phyloP scores from a whole-genome alignment of 805 yeast genomes.

The Lachancea sp. region DNA sequence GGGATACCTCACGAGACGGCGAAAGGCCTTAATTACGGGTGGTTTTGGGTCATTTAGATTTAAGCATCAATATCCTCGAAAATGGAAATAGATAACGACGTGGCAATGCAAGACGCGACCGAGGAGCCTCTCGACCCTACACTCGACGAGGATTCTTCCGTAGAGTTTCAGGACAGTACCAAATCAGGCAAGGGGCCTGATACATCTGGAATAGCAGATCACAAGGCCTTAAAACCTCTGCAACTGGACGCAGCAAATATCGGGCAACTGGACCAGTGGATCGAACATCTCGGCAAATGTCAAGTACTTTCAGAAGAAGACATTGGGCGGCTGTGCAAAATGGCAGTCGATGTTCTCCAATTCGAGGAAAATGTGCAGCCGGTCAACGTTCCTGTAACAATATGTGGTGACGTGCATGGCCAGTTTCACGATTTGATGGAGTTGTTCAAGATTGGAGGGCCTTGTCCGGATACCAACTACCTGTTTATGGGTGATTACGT shows the following conservation, averaged over 20 bases:
- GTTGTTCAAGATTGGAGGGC: constrained; percentile 88
- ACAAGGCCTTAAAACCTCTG: constrained; percentile 36
- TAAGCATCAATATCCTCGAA: not conserved
- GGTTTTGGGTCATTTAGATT: not conserved
- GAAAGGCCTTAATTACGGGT: not conserved
- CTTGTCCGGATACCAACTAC: constrained; percentile 86
- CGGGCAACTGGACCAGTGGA: constrained; percentile 81
- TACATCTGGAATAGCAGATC: constrained; percentile 35
- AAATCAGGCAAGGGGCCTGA: constrained; percentile 22
- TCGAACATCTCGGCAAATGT: constrained; percentile 69
- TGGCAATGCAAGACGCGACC: constrained; percentile 77
- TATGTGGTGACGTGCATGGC: constrained; percentile 96
- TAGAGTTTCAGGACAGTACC: constrained; percentile 9
- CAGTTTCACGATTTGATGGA: constrained; percentile 94
- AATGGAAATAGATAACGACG: constrained; percentile 76
- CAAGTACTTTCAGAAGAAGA: constrained; percentile 77
- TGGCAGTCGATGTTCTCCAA: constrained; percentile 88
- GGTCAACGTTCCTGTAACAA: constrained; percentile 90
- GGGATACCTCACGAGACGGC: not conserved
- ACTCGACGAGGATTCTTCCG: constrained; percentile 24
- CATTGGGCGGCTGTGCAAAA: constrained; percentile 71
- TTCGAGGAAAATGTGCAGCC: constrained; percentile 94
- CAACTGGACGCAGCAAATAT: constrained; percentile 41
- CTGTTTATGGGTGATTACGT: constrained; percentile 90
- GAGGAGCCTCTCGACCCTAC: constrained; percentile 36